Evolutionary conservation across 495 filamentous ascomycete genomes (phyloP), one percentile per base, ranked within the genome.

Genomic region (Choiromyces venosus): DNA sequence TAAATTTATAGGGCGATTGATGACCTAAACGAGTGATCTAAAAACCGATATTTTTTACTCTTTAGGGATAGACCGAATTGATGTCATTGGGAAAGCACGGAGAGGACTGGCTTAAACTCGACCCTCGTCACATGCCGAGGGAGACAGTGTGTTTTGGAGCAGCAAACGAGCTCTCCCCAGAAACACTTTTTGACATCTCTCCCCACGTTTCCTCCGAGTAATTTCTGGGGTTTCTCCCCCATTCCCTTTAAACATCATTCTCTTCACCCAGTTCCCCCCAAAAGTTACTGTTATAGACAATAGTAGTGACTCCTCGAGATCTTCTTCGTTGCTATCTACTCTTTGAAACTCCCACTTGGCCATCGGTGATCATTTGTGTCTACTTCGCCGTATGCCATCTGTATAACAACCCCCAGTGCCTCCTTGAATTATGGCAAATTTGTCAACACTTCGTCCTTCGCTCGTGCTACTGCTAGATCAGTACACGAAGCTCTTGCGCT

Each of bases 401-500:
- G n/a, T 61, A 29, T 61, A 33, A 29, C 52, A 29, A 6, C 25
- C 25, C n/a, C 25, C 52, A 4, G 52, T 1, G 37, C 66, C 56
- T 71, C 71, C 64, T 37, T 9, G 82, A 77, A 67, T 44, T 52
- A 97, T 97, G 93, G 92, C 93, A 68, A 88, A 86, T 75, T 93
- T 96, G 84, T 97, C 93, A 38, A 96, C 92, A 12, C 87, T 97
- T 70, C 90, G 89, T 68, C 85, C 85, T 73, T 88, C 91, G 72
- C 85, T 96, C 80, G 84, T 89, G 18, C 84, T 85, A 6, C 86
- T 96, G 40, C 86, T 92, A 79, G 83, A 87, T 44, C 89, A 89
- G 75, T 95, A 93, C 82, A 80, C 85, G 40, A 82, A 86, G 18
- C 80, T 91, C 42, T 74, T 94, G 29, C 88, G 87, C 37, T 84